Base-by-base conservation (phyloP, 306 rosid species). In the Vicia faba region DNA sequence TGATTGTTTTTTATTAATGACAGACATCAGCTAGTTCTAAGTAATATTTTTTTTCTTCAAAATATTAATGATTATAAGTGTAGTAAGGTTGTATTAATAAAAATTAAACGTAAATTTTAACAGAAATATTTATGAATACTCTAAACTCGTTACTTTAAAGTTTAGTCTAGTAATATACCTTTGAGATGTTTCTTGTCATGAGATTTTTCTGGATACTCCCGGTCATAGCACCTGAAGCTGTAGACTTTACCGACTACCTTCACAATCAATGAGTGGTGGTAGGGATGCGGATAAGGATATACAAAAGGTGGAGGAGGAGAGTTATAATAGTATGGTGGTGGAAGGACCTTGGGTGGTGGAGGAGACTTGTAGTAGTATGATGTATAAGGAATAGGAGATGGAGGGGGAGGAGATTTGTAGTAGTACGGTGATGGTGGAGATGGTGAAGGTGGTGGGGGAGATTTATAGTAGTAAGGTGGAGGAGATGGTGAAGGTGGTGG, bases 231-330 rank as follows among this genome's bases (percentile, higher is more conserved):
- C 80, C 80, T 77, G 80, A 69, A 89, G 80, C 86, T 83, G 67
- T 92, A 92, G 38, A 92, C 98, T 72, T 79, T 87, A 68, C 98
- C 98, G 15, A 89, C 89, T 11, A 92, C 98, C 84, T 84, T 92
- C 8, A 87, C 84, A 3, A 92, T 58, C 50, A 84, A 60, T 2
- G 87, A 81, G 48, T 78, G 90, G 25, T 57, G 89, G 81, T 80
- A 55, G 10, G 75, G 82, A 81, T 26, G 85, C 61, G 50, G 89
- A 66, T 78, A 83, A 20, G 84, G 84, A 20, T 74, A 78, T 15
- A 25, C 63, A 49, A 57, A 71, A 0, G 82, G 76, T 46, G 87
- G 87, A 31, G 87, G 87, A 46, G 84, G 84, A 18, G 84, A 77
- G 0, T 66, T 25, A 25, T 83, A 84, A 19, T 80, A 77, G 58